Conservation (phyloP, 345 rosid species). For the Lagerstroemia speciosa region DNA sequence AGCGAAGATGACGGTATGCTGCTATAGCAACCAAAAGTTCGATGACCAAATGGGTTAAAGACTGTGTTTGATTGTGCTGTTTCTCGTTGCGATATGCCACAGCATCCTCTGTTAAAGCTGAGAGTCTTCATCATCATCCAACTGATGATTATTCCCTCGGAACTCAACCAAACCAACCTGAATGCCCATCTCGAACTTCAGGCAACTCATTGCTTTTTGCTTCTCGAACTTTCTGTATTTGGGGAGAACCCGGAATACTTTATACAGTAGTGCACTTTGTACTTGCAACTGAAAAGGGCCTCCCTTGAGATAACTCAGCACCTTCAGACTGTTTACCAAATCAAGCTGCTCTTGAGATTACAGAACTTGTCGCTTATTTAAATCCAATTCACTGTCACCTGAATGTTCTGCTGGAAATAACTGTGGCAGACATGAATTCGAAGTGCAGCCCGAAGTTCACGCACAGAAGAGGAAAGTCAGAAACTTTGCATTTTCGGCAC, state of each 20-base stretch:
- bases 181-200: conserved; percentile 36
- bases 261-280: neutral
- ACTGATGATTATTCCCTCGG: conserved; percentile 18
- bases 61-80: neutral
- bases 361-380: neutral
- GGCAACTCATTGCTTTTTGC: conserved; percentile 23
- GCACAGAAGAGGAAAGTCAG: conserved; percentile 93
- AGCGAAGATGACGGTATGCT: conserved; percentile 83
- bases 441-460: conserved; percentile 31
- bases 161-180: conserved; percentile 20
- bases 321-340: neutral
- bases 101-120: conserved; percentile 49
- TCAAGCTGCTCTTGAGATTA: neutral
- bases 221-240: neutral
- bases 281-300: neutral
- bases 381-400: neutral
- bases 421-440: conserved; percentile 32
- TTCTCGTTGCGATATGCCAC: conserved; percentile 15
- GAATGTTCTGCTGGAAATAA: conserved; percentile 3
- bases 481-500: conserved; percentile 80
- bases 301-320: neutral
- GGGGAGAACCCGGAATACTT: neutral
- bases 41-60: neutral
- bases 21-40: neutral
- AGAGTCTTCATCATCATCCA: conserved; percentile 10